Conservation (phyloP, 2,329 filamentous ascomycete genomes). For the Clonostachys sp. region DNA sequence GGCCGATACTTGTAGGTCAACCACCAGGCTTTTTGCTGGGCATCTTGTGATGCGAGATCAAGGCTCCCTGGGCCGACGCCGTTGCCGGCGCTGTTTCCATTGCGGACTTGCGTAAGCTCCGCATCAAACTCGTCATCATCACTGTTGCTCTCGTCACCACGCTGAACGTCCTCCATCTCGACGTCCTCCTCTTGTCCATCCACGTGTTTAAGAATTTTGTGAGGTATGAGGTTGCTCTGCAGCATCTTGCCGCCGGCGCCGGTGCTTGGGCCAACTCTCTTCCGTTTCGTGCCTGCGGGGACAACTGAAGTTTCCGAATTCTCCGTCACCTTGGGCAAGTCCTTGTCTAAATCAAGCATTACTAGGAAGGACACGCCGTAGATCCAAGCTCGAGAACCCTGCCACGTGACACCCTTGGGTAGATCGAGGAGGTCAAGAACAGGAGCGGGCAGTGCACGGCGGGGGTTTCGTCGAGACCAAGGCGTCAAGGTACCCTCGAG, state of each 20-base stretch:
- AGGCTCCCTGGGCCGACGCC: conserved; percentile 8
- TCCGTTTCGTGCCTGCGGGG: conserved; percentile 38
- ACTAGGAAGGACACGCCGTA: conserved; percentile 84
- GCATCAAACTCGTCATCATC: conserved; percentile 30
- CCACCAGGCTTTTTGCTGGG: conserved; percentile 53
- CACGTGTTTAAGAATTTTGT: conserved; percentile 32
- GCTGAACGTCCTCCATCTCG: conserved; percentile 29
- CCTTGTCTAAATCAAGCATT: conserved; percentile 81
- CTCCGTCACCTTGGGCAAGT: conserved; percentile 45
- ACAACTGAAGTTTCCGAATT: conserved; percentile 20
- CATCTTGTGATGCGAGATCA: background rate
- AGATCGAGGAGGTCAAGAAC: conserved; percentile 74
- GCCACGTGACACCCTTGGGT: conserved; percentile 83
- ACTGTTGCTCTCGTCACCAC: conserved; percentile 23
- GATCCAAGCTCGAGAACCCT: conserved; percentile 74
- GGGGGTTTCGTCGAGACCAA: conserved; percentile 82
- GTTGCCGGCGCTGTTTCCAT: conserved; percentile 12
- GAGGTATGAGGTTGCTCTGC: conserved; percentile 36
- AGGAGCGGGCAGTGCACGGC: conserved; percentile 66
- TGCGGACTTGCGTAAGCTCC: conserved; percentile 24
- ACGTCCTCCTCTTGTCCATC: conserved; percentile 33
- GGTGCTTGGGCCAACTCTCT: conserved; percentile 39
- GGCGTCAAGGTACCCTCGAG: conserved; percentile 71
- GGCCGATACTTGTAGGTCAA: conserved; percentile 89
- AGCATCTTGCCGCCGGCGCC: conserved; percentile 52